These are phyloP conservation scores for Globisporangium spinosum DNA, from an alignment of 352 stramenopile species.

Conservation along the genomic window DNA sequence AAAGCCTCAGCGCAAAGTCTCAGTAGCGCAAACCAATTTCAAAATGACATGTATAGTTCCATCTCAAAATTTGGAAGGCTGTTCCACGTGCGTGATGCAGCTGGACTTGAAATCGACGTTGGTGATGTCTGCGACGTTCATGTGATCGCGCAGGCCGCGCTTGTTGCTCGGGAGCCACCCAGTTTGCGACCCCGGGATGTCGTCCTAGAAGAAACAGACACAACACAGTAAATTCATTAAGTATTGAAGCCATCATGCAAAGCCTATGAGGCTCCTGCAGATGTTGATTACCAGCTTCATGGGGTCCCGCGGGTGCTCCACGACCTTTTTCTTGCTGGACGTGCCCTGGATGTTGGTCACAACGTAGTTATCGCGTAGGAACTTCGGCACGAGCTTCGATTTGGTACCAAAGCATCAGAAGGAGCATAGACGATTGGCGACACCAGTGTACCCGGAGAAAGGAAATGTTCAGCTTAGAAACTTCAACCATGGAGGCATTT, in stretches of 20 bases:
- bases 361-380: conserved; percentile 73
- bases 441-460: not conserved
- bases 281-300: conserved; percentile 32
- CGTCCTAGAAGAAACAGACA: conserved; percentile 30
- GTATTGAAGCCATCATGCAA: too few relatives aligned
- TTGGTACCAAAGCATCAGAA: not conserved
- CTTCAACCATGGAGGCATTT: not conserved
- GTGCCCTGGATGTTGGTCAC: conserved; percentile 72
- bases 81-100: conserved; percentile 52
- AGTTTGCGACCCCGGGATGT: conserved; percentile 48
- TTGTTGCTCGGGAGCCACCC: conserved; percentile 60
- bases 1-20: not conserved
- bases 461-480: not conserved
- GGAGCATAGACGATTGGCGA: not conserved
- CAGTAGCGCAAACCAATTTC: not conserved
- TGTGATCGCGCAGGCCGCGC: conserved; percentile 44
- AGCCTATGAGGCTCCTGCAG: not conserved
- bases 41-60: not conserved
- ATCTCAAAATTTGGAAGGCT: not conserved
- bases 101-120: conserved; percentile 69
- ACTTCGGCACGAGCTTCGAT: conserved; percentile 41
- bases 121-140: conserved; percentile 64
- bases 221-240: not conserved
- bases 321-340: conserved; percentile 35
- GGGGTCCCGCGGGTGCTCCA: conserved; percentile 43